These are phyloP conservation scores for Starmerella vitae DNA, from an alignment of 805 yeast genomes.

Conservation along the genomic window DNA sequence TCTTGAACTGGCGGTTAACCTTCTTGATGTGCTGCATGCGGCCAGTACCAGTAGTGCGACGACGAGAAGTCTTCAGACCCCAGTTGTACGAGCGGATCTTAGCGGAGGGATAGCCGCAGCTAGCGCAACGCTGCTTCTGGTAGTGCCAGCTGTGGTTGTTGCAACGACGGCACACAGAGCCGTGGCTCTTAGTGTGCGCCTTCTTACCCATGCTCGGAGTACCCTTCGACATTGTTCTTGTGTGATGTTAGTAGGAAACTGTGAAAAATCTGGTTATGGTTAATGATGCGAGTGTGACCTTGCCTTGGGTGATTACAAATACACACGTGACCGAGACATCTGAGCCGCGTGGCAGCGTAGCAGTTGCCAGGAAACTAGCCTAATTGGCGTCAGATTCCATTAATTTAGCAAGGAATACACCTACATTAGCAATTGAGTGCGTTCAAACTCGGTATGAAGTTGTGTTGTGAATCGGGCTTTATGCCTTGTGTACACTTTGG, in stretches of 20 bases:
- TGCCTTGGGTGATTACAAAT: neutral
- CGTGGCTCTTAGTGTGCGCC: slow-evolving; percentile 93
- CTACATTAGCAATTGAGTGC: no score
- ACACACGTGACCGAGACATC: neutral
- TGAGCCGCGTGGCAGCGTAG: no score
- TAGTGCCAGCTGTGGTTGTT: slow-evolving; percentile 97
- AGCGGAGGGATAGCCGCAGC: slow-evolving; percentile 99
- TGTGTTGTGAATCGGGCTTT: no score
- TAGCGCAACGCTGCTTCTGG: slow-evolving; percentile 97
- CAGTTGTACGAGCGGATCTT: slow-evolving; percentile 90
- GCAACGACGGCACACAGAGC: slow-evolving; percentile 86
- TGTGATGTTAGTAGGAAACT: slow-evolving; percentile 6
- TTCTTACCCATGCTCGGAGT: slow-evolving; percentile 99
- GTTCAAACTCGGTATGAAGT: no score
- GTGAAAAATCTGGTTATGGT: slow-evolving; percentile 18
- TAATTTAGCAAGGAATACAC: no score
- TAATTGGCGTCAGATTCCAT: no score
- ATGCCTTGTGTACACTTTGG: no score
- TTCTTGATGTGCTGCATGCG: slow-evolving; percentile 96
- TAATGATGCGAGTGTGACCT: neutral
- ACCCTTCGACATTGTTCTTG: slow-evolving; percentile 51
- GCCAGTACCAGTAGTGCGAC: slow-evolving; percentile 99
- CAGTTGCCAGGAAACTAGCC: no score
- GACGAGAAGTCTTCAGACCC: slow-evolving; percentile 98
- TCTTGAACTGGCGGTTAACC: slow-evolving; percentile 96